phyloP scores from a whole-genome alignment of 2,329 filamentous ascomycete genomes.

The Trichoderma sp. region DNA sequence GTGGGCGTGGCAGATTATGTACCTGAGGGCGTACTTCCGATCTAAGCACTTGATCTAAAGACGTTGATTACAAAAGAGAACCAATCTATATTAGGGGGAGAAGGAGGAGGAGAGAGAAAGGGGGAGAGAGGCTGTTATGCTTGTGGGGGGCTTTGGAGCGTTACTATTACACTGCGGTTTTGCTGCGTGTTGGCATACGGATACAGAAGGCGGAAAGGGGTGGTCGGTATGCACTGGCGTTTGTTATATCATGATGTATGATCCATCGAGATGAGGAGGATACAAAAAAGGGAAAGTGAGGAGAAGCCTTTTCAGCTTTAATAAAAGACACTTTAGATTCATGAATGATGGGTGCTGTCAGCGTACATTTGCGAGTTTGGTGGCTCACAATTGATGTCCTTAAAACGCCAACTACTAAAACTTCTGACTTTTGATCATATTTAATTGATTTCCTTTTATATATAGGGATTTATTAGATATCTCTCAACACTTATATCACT shows the following conservation, averaged over 20 bases:
- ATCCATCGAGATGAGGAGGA: constrained; percentile 3
- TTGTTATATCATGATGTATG: constrained; percentile 27
- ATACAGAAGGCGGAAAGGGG: neutral
- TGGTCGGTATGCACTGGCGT: constrained; percentile 23
- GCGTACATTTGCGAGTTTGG: too few species aligned
- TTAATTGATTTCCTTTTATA: too few species aligned
- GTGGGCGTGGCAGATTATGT: constrained; percentile 97
- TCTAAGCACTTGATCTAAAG: constrained; percentile 44
- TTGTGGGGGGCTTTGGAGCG: neutral
- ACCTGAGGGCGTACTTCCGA: constrained; percentile 96
- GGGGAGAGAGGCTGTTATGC: neutral
- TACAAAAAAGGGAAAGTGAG: neutral
- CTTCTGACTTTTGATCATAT: too few species aligned
- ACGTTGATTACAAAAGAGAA: neutral
- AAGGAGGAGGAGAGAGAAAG: neutral
- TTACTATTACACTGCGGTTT: neutral
- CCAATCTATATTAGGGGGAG: neutral
- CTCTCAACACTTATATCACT: too few species aligned
- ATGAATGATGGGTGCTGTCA: too few species aligned
- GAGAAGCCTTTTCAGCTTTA: neutral
- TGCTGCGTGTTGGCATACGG: neutral
- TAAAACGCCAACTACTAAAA: too few species aligned
- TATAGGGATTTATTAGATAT: too few species aligned
- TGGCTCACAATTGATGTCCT: too few species aligned
- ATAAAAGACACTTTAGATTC: neutral